These are phyloP conservation scores for Sequoiadendron giganteum DNA, from an alignment of 75 land plant genomes.

Conservation along the genomic window DNA sequence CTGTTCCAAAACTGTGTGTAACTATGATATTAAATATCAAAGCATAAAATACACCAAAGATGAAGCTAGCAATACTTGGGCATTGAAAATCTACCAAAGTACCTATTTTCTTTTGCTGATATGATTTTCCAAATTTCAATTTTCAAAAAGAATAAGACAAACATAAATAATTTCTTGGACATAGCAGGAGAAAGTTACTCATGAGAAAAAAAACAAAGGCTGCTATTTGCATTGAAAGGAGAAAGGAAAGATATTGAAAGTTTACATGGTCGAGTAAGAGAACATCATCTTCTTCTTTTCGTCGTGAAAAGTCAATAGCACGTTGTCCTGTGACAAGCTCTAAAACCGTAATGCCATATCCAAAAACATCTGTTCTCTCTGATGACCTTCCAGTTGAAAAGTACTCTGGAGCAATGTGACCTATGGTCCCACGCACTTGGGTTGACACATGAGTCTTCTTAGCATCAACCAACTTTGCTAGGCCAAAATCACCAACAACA, in stretches of 20 bases:
- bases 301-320: slow-evolving; percentile 71
- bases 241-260: not conserved
- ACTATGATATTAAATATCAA: not conserved
- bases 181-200: not conserved
- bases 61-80: not conserved
- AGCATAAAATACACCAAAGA: not conserved
- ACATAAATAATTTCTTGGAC: not conserved
- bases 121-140: not conserved
- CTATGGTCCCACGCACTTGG: slow-evolving; percentile 35
- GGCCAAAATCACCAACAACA: slow-evolving; percentile 45
- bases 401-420: slow-evolving; percentile 66
- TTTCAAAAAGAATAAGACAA: not conserved
- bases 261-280: slow-evolving; percentile 79
- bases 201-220: not conserved
- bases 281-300: slow-evolving; percentile 75
- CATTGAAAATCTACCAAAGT: not conserved
- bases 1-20: not conserved
- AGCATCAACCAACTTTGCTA: slow-evolving; percentile 39
- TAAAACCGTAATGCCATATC: slow-evolving; percentile 75
- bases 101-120: not conserved
- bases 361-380: slow-evolving; percentile 70
- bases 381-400: slow-evolving; percentile 52
- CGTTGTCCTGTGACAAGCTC: slow-evolving; percentile 78
- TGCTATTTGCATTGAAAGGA: not conserved
- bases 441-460: slow-evolving; percentile 42